phyloP scores from a whole-genome alignment of 1,284 basidiomycete species.

The Farysia itapuensis region DNA sequence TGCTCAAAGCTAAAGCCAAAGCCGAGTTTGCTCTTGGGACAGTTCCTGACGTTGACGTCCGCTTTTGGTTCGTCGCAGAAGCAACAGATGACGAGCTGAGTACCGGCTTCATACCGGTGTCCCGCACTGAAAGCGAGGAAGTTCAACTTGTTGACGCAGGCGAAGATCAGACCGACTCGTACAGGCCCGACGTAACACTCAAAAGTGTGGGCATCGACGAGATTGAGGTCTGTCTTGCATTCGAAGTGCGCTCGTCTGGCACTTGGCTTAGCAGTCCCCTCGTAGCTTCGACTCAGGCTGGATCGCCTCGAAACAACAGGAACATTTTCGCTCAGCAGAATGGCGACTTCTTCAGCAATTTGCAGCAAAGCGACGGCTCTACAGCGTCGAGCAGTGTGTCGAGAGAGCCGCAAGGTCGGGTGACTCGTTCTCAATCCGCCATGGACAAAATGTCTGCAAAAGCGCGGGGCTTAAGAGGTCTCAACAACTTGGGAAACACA shows the following conservation, averaged over 20 bases:
- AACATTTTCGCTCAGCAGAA: conserved; percentile 38
- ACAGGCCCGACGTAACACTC: conserved; percentile 26
- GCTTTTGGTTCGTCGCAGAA: conserved; percentile 35
- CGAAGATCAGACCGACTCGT: conserved; percentile 39
- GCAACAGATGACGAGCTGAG: conserved; percentile 14
- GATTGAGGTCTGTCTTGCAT: conserved; percentile 46
- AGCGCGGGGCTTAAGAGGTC: conserved; percentile 73
- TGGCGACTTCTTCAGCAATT: conserved; percentile 40
- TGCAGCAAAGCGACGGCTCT: conserved; percentile 13
- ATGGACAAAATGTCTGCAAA: conserved; percentile 35
- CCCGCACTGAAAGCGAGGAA: conserved; percentile 15
- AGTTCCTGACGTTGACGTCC: conserved; percentile 29
- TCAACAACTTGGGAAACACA: conserved; percentile 87
- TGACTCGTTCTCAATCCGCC: conserved; percentile 39
- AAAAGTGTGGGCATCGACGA: conserved; percentile 50
- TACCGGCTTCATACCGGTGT: conserved; percentile 6
- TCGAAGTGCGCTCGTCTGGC: conserved; percentile 51
- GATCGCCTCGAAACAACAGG: conserved; percentile 17
- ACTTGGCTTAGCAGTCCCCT: conserved; percentile 47
- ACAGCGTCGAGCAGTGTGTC: conserved; percentile 3
- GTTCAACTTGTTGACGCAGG: conserved; percentile 46
- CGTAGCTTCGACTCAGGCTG: conserved; percentile 6
- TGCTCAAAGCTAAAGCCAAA: conserved; percentile 44
- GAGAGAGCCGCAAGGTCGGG: conserved; percentile 26
- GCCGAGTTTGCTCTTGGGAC: conserved; percentile 19